Base-by-base conservation (phyloP, 768 basidiomycete genomes). In the Lactifluus piperatus region DNA sequence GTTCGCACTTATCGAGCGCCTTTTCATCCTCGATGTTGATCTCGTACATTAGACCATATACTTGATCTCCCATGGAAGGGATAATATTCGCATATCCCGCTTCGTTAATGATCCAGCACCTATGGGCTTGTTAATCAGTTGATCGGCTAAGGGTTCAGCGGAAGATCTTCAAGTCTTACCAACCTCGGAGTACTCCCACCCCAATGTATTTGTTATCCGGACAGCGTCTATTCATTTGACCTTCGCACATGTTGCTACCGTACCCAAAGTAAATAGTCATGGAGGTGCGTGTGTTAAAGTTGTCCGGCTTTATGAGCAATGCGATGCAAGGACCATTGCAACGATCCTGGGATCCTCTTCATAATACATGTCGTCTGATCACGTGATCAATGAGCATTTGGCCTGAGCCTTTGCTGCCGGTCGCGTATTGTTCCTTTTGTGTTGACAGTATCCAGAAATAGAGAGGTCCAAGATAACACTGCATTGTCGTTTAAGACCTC, bases 51-150 rank as follows among this genome's bases (percentile, higher is more conserved):
- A 53, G 41, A n/a, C 61, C 61, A 10, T 54, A 59, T 5, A 62
- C 61, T 14, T 30, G 5, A 44, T 54, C 57, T 14, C 48, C 51
- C 1, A 51, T 5, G 9, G 58, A 62, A 34, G 57, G 51, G 29
- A 62, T 30, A 22, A 62, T 5, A 29, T 43, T 60, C 4, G 61
- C 61, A 18, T 44, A 53, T 7, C 61, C 57, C 3, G 18, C 26
- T 49, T 54, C 32, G 7, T 62, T 60, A 11, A 62, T 62, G 46
- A 62, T 60, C 61, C 61, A 62, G 43, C 57, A 41, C 60, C 60
- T 61, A n/a, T 37, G 11, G 10, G 20, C 32, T 50, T 8, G 34
- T 29, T 37, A 27, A 51, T 11, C 10, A 11, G 9, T 39, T 10
- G 37, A 22, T 26, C 16, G 16, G 5, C 8, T 5, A 8, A 14